phyloP scores from a whole-genome alignment of 2,329 filamentous ascomycete genomes.

The Fusarium camptoceras region DNA sequence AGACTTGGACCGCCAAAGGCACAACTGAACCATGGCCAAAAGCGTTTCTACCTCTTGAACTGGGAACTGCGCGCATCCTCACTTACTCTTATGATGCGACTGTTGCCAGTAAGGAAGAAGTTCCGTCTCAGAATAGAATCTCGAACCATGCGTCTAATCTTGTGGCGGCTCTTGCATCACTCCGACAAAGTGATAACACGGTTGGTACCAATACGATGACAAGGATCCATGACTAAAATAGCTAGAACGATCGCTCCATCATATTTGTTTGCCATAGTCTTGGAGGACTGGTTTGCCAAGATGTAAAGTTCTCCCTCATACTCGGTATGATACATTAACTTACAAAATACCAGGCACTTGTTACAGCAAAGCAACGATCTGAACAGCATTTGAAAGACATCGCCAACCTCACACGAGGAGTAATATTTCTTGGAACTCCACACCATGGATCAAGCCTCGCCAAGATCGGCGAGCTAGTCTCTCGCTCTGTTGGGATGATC shows the following conservation, averaged over 20 bases:
- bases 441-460: conserved; percentile 33
- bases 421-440: conserved; percentile 36
- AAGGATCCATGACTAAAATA: too few relatives aligned
- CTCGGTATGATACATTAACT: not conserved
- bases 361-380: conserved; percentile 12
- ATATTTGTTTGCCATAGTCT: conserved; percentile 38
- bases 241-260: conserved; percentile 22
- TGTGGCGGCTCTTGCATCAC: conserved; percentile 20
- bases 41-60: conserved; percentile 1
- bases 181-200: conserved; percentile 20
- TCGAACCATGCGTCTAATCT: conserved; percentile 31
- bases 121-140: conserved; percentile 20
- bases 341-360: conserved; percentile 14
- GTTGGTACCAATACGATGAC: too few relatives aligned
- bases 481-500: conserved; percentile 17
- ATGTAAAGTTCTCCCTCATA: conserved; percentile 3
- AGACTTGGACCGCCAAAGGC: conserved; percentile 19
- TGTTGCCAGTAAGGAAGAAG: not conserved
- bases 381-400: conserved; percentile 28
- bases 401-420: conserved; percentile 5
- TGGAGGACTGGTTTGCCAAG: conserved; percentile 34
- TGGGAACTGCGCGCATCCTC: conserved; percentile 24
- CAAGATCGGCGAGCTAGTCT: conserved; percentile 20
- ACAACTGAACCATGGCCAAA: conserved; percentile 16
- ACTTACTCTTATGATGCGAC: conserved; percentile 35